phyloP scores from a whole-genome alignment of 345 rosid genomes.

The Eucalyptus cloeziana region DNA sequence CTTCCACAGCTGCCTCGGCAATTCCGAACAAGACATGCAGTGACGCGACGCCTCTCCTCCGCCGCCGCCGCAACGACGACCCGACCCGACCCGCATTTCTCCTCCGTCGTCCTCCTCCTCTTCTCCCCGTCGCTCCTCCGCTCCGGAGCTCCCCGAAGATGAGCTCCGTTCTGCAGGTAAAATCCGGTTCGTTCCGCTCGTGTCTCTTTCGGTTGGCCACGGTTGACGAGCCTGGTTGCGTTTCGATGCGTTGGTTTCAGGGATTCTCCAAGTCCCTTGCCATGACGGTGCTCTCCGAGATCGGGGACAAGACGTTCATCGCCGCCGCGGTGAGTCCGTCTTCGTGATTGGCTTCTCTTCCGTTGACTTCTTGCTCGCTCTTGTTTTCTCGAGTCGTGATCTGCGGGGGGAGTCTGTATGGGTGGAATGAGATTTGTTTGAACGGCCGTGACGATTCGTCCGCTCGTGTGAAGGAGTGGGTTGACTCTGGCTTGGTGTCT shows the following conservation, averaged over 20 bases:
- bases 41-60: neutral
- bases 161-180: neutral
- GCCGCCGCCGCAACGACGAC: neutral
- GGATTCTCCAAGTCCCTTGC: conserved; percentile 95
- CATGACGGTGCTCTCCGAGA: conserved; percentile 92
- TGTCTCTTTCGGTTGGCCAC: neutral
- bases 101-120: neutral
- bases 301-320: conserved; percentile 96
- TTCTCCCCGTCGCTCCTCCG: neutral
- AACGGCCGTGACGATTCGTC: neutral
- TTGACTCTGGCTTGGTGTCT: neutral
- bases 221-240: neutral
- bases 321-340: conserved; percentile 76
- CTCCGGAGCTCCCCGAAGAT: neutral
- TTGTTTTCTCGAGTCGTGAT: neutral
- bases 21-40: neutral
- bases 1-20: neutral
- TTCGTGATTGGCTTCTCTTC: neutral
- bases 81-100: neutral
- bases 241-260: conserved; percentile 4
- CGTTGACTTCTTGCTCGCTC: neutral
- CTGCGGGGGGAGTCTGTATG: neutral
- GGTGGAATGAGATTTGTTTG: neutral
- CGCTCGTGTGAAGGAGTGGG: neutral
- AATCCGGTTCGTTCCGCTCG: neutral